Base-by-base conservation (phyloP, 768 basidiomycete species). In the Ramaria rubella region DNA sequence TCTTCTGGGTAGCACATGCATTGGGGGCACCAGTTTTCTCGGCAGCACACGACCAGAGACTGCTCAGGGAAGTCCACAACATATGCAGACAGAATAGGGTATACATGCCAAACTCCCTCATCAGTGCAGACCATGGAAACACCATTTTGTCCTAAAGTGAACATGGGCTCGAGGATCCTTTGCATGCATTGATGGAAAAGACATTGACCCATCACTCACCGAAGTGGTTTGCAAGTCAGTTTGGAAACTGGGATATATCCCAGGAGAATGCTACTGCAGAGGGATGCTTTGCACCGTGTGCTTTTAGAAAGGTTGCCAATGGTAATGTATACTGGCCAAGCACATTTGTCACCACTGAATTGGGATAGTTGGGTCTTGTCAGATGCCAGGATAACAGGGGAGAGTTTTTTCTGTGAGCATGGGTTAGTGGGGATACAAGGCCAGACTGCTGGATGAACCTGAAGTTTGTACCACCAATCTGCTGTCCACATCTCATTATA, bases 241-340 rank as follows among this genome's bases (percentile, higher is more conserved):
- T 59, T 29, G 8, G 15, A 31, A 7, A 31, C 51, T 2, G 70
- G 68, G 17, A 72, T 58, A 50, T 69, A 70, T 1, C 65, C 69
- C 11, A 72, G 33, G 0, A 71, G 61, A 9, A 69, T 52, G 0
- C 36, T n/a, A n/a, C n/a, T n/a, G n/a, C n/a, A n/a, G n/a, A 59
- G 0, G 64, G 62, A 3, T 52, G 59, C 61, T 56, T 64, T 38
- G n/a, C 65, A 60, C 0, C 68, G 63, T 0, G 59, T 31, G 1
- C 38, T 42, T 31, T 65, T 68, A 7, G 57, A 26, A 11, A 72
- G 61, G 55, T 71, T 72, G 0, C 70, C 70, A 38, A 72, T 62
- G 9, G 60, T 67, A 5, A 72, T 33, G 36, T 71, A 72, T 0
- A 72, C 66, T 0, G 70, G 70, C 57, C 66, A 71, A 12, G 69